Base-by-base conservation (phyloP, 2,329 filamentous ascomycete genomes). In the Alternaria arbusti region DNA sequence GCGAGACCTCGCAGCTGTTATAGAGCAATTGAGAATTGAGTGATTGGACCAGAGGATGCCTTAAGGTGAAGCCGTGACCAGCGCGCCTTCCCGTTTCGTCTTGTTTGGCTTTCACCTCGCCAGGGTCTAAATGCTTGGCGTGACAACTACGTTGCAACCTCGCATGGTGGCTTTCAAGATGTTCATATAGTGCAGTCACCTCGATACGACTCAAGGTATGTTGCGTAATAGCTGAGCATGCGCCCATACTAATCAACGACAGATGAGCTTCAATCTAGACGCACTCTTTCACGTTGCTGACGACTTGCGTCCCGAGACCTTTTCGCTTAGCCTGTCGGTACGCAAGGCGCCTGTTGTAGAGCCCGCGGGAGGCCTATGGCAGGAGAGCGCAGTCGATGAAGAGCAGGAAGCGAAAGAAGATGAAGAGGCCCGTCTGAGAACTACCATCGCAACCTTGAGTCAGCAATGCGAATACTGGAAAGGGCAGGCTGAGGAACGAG, bases 181-280 rank as follows among this genome's bases (percentile, higher is more conserved):
- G n/a, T n/a, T n/a, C n/a, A 13, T 11, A 26, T 0, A 46, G 11
- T 23, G 20, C n/a, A n/a, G 15, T 8, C 4, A 25, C 15, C 25
- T 17, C 1, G 4, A 6, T 20, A 6, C 13, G 17, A 49, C 13
- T 2, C 47, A 62, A 17, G 54, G 47, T 40, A 58, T 11, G 26
- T 11, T 12, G 15, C 11, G 5, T 2, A 22, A 23, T 11, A 2
- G 11, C 4, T 30, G 3, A 20, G n/a, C 3, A 8, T 13, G n/a
- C 6, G n/a, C 22, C n/a, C 11, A 11, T 47, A 51, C 45, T 59
- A 10, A 57, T 6, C 4, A 17, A 7, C 23, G 15, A 6, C 17
- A 67, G 59, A 65, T 62, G 64, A 65, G 52, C 56, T 43, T 62
- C 17, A 32, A 54, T 54, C 28, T 69, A 8, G 54, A 67, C 20